Base-by-base conservation (phyloP, 169 alveolate genomes). In the Cryptosporidium sp. region DNA sequence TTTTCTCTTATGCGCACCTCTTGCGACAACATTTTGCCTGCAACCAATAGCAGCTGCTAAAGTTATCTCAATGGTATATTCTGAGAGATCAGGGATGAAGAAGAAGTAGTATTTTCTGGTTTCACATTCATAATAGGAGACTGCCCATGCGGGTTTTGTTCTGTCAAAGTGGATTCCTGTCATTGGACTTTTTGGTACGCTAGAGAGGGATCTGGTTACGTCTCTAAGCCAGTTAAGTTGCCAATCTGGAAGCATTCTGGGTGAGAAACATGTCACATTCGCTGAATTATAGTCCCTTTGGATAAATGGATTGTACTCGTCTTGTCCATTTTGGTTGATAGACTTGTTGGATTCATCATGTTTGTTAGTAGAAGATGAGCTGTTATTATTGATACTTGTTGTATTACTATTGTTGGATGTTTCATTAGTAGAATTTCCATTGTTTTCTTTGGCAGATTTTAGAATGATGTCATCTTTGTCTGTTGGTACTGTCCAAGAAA, bases 61-160 rank as follows among this genome's bases (percentile, higher is more conserved):
- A 12, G 89, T 80, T 14, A 80, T 80, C 31, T 80, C 89, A 37
- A 80, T 48, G 12, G 89, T 80, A n/a, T 80, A 62, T 48, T 80
- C 80, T 16, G 89, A 80, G 12, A 80, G 70, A 29, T 80, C 89
- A 21, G 89, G 89, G 53, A 80, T 80, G 35, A 80, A 80, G 44
- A 80, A 80, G 89, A 80, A 80, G 45, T 80, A 80, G 52, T 80
- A 80, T 37, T 80, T 80, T 26, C 89, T 80, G 14, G 89, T 80
- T 62, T 80, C 89, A 21, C 89, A 80, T 23, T 80, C 89, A 80
- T 80, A 80, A 39, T 80, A 80, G 33, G 89, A 80, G 23, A 80
- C 89, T 26, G 89, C 89, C 89, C 89, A 80, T n/a, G 89, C 89
- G 1, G 89, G 89, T 39, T 80, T 80, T 4, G 89, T 80, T 44